These are phyloP conservation scores for Verbascum thapsus DNA, from an alignment of 257 asterid species.

Conservation along the genomic window DNA sequence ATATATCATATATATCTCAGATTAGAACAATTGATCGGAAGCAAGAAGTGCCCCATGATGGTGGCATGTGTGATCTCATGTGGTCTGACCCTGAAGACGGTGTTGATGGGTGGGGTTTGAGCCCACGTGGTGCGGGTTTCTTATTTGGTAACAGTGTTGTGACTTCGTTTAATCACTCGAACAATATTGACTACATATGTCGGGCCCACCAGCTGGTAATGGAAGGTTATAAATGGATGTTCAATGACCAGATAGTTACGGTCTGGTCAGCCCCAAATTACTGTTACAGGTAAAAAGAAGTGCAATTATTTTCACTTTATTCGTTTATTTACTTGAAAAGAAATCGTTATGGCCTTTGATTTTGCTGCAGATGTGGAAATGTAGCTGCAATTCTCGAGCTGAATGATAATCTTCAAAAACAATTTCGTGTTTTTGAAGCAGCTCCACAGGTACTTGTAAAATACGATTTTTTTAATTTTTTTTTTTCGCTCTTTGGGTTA, in stretches of 20 bases:
- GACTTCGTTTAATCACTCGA: slow-evolving; percentile 76
- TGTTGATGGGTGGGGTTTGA: slow-evolving; percentile 97
- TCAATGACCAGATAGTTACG: slow-evolving; percentile 83
- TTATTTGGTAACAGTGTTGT: slow-evolving; percentile 92
- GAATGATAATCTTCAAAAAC: slow-evolving; percentile 74
- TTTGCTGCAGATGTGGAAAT: slow-evolving; percentile 80
- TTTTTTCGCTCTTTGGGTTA: not conserved
- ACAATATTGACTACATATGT: slow-evolving; percentile 84
- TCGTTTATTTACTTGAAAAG: not conserved
- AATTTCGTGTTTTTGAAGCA: slow-evolving; percentile 86
- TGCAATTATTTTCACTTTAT: not conserved
- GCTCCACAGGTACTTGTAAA: slow-evolving; percentile 79
- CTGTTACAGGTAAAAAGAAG: slow-evolving; percentile 77
- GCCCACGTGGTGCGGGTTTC: slow-evolving; percentile 99
- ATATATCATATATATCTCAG: slow-evolving; percentile 47
- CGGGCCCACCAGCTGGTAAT: slow-evolving; percentile 98
- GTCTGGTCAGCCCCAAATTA: slow-evolving; percentile 99
- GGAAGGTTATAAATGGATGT: slow-evolving; percentile 99
- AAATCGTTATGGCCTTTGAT: slow-evolving; percentile 8
- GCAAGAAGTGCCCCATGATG: slow-evolving; percentile 99
- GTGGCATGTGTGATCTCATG: slow-evolving; percentile 97
- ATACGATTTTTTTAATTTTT: slow-evolving; percentile 7
- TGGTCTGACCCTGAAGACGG: slow-evolving; percentile 99
- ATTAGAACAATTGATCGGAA: slow-evolving; percentile 91
- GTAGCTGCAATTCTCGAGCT: slow-evolving; percentile 97